Conservation (phyloP, 1,139 yeast genomes). For the Kazachstania sp. region DNA sequence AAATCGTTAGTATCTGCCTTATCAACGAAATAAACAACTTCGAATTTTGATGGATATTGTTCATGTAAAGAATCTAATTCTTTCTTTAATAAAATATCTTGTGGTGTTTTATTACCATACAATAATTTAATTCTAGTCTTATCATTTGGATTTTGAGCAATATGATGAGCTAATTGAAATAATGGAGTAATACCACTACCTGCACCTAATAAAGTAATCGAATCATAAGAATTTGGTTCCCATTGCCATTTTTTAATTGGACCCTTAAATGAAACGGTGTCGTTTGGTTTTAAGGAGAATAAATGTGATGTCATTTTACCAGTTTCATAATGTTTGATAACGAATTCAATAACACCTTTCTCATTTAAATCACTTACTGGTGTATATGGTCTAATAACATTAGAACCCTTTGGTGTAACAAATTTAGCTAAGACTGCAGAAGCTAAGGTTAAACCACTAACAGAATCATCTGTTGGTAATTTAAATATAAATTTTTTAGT, state of each 20-base stretch:
- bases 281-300: conserved; percentile 62
- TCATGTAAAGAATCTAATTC: conserved; percentile 63
- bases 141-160: conserved; percentile 67
- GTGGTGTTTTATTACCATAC: conserved; percentile 70
- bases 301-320: conserved; percentile 83
- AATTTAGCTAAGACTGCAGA: conserved; percentile 75
- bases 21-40: conserved; percentile 67
- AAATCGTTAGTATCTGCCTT: conserved; percentile 42
- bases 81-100: conserved; percentile 67
- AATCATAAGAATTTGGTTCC: conserved; percentile 75
- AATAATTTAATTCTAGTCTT: conserved; percentile 73
- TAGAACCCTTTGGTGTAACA: conserved; percentile 75
- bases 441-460: conserved; percentile 74
- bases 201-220: conserved; percentile 83
- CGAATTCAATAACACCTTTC: conserved; percentile 69
- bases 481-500: conserved; percentile 61
- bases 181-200: conserved; percentile 96
- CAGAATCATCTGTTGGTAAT: conserved; percentile 58
- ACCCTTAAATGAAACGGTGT: conserved; percentile 85
- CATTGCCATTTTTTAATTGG: conserved; percentile 91
- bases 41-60: conserved; percentile 66
- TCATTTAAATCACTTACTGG: conserved; percentile 56
- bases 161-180: conserved; percentile 70
- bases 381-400: conserved; percentile 94
- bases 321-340: conserved; percentile 71